Percentiles rank a stretch among this genome's conserved stretches.
phyloP scores from a whole-genome alignment of 495 filamentous ascomycete species.

The Podospora anserina region DNA sequence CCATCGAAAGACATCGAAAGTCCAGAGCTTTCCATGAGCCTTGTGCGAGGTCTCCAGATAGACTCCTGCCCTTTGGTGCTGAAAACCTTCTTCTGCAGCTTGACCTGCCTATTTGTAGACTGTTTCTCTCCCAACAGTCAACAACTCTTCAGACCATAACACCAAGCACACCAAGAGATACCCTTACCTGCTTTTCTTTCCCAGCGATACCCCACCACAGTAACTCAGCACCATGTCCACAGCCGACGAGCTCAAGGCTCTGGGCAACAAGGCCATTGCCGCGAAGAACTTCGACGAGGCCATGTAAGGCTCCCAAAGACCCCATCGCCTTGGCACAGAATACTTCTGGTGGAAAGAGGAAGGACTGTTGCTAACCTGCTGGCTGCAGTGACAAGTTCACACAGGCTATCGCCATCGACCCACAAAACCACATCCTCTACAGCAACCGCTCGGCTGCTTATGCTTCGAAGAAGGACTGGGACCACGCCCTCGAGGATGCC shows the following conservation, averaged over 20 bases:
- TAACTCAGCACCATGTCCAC: conserved; percentile 39
- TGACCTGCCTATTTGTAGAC: neutral
- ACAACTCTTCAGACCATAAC: neutral
- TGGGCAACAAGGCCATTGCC: conserved; percentile 96
- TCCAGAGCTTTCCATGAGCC: conserved; percentile 35
- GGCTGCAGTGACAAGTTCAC: conserved; percentile 78
- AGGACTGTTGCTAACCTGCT: neutral
- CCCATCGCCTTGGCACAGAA: neutral
- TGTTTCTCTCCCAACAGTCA: neutral
- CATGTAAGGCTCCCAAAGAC: conserved; percentile 63
- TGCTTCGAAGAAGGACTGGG: conserved; percentile 82
- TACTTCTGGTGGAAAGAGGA: neutral
- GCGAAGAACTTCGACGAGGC: conserved; percentile 95
- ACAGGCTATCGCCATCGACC: conserved; percentile 84
- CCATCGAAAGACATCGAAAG: conserved; percentile 37
- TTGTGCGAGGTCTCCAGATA: conserved; percentile 4
- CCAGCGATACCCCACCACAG: neutral
- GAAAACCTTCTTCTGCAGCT: conserved; percentile 19
- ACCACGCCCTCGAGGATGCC: conserved; percentile 81
- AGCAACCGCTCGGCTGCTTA: conserved; percentile 98
- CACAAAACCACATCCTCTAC: conserved; percentile 91
- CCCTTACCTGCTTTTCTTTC: neutral
- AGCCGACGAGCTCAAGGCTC: conserved; percentile 75
- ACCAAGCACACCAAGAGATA: conserved; percentile 8
- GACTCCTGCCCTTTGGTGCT: conserved; percentile 6